phyloP scores from a whole-genome alignment of 768 basidiomycete genomes.

The Termitomyces sp. region DNA sequence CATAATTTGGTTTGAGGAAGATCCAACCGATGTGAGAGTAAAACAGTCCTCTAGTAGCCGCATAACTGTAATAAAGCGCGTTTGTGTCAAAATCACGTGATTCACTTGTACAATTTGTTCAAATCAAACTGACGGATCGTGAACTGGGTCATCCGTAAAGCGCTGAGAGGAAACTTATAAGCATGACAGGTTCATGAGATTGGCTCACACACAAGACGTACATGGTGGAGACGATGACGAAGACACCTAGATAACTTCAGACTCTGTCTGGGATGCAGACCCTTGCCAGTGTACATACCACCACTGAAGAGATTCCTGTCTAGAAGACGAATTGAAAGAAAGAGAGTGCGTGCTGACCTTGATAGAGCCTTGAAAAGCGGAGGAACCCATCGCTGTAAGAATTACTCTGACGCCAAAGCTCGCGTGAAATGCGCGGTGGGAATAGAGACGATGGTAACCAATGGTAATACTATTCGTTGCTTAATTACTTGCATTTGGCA shows the following conservation, averaged over 20 bases:
- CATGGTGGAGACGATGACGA: slow-evolving; percentile 1
- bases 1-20: slow-evolving; percentile 69
- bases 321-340: not conserved
- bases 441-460: slow-evolving; percentile 78
- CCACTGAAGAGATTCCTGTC: not conserved
- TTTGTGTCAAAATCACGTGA: not conserved
- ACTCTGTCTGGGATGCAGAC: not conserved
- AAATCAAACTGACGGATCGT: slow-evolving; percentile 1
- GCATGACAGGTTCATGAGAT: not conserved
- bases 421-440: slow-evolving; percentile 67
- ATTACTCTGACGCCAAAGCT: slow-evolving; percentile 45
- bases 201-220: not conserved
- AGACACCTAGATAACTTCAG: not conserved
- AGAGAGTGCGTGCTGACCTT: slow-evolving; percentile 40
- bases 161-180: not conserved
- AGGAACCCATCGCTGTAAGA: slow-evolving; percentile 62
- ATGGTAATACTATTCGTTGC: slow-evolving; percentile 51
- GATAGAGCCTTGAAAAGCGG: slow-evolving; percentile 77
- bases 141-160: not conserved
- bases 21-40: slow-evolving; percentile 87
- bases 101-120: too few relatives aligned
- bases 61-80: slow-evolving; percentile 41
- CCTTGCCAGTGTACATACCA: not conserved
- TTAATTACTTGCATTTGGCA: not conserved
- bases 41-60: slow-evolving; percentile 66